Percentiles rank a stretch among this genome's conserved stretches.
These are phyloP conservation scores for Fraxinus velutina DNA, from an alignment of 305 asterid genomes.

Conservation along the genomic window DNA sequence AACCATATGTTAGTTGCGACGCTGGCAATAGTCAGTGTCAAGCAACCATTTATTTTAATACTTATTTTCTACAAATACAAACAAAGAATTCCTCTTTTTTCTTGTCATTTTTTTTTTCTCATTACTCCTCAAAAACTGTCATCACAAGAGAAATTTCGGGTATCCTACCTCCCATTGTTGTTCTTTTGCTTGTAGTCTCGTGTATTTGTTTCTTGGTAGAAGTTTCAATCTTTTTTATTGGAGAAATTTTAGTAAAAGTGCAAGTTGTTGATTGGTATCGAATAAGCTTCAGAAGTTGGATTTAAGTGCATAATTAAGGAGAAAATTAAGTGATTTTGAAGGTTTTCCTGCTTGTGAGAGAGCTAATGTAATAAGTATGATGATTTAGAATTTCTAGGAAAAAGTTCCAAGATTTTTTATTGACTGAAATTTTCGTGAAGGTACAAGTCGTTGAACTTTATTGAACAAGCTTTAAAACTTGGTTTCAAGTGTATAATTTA, in stretches of 20 bases:
- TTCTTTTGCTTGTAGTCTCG: slow-evolving; percentile 21
- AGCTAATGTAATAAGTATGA: background rate
- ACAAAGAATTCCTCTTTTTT: slow-evolving; percentile 26
- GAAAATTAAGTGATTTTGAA: slow-evolving; percentile 3
- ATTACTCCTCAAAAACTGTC: slow-evolving; percentile 27
- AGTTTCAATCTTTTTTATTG: slow-evolving; percentile 5
- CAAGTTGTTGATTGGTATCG: slow-evolving; percentile 5
- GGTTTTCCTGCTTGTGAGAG: background rate
- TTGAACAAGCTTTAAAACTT: slow-evolving; percentile 10
- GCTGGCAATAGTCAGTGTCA: slow-evolving; percentile 38
- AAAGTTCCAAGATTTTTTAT: background rate
- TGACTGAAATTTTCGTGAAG: slow-evolving; percentile 3
- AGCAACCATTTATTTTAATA: slow-evolving; percentile 26
- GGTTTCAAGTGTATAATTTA: slow-evolving; percentile 6
- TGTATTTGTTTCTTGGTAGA: slow-evolving; percentile 20
- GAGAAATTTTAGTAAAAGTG: slow-evolving; percentile 8
- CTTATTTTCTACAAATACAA: slow-evolving; percentile 23
- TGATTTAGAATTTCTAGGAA: slow-evolving; percentile 17
- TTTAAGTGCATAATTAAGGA: slow-evolving; percentile 11
- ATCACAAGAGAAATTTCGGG: slow-evolving; percentile 16
- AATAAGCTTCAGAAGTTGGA: slow-evolving; percentile 10
- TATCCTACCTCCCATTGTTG: slow-evolving; percentile 17
- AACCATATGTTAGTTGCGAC: slow-evolving; percentile 4
- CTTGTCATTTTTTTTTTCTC: slow-evolving; percentile 37
- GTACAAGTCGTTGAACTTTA: background rate